Evolutionary conservation across 768 basidiomycete species (phyloP).

Genomic region (Amanita subjunquillea): DNA sequence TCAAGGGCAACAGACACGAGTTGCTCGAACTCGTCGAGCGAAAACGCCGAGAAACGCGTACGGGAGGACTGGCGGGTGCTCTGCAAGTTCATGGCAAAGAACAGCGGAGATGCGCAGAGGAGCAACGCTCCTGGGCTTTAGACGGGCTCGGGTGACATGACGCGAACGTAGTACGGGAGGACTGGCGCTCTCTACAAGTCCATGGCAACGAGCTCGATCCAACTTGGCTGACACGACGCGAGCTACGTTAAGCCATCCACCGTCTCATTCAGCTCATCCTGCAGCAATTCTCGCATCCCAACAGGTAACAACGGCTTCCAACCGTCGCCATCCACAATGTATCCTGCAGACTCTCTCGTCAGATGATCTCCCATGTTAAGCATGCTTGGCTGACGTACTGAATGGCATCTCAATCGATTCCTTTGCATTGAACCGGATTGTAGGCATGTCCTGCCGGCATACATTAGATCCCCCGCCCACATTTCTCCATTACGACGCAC

Average conservation of each 20-base stretch:
- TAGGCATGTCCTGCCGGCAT: conserved; percentile 68
- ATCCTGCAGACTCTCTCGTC: conserved; percentile 21
- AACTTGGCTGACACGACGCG: not conserved
- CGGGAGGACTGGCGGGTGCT: not conserved
- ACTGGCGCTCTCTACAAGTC: too few species aligned
- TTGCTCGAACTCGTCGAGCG: not conserved
- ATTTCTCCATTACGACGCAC: conserved; percentile 26
- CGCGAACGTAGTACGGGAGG: too few species aligned
- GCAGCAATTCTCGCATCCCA: conserved; percentile 81
- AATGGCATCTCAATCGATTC: conserved; percentile 99
- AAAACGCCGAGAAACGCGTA: not conserved
- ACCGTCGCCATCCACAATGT: conserved; percentile 27
- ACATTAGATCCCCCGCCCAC: not conserved
- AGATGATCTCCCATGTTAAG: not conserved
- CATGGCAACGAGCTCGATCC: not conserved
- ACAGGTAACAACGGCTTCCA: conserved; percentile 71
- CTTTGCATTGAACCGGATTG: conserved; percentile 74
- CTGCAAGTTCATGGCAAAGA: not conserved
- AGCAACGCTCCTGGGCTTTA: not conserved
- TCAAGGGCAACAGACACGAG: conserved; percentile 4
- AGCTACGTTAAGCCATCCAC: conserved; percentile 53
- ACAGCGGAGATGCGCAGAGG: not conserved
- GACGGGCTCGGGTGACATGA: not conserved
- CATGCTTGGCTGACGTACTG: conserved; percentile 35
- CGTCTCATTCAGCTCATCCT: conserved; percentile 77